Evolutionary conservation across 805 yeast genomes (phyloP).

Genomic region (Candida nemodendra): DNA sequence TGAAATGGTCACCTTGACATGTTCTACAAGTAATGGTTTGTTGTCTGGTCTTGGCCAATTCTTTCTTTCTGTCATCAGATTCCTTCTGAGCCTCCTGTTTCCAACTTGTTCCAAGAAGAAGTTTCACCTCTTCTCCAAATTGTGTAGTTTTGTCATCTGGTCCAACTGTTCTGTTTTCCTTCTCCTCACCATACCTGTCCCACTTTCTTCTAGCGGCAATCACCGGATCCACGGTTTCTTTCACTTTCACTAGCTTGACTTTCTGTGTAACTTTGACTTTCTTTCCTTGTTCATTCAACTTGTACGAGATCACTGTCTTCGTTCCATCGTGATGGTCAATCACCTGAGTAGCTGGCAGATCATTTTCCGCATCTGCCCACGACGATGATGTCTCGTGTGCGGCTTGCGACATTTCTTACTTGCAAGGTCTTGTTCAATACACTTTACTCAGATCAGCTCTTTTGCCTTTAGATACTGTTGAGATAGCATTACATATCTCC

Average conservation of each 20-base stretch:
- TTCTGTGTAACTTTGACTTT: conserved; percentile 86
- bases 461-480: too few species aligned
- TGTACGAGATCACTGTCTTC: conserved; percentile 78
- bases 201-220: conserved; percentile 89
- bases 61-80: conserved; percentile 51
- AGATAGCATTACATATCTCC: too few species aligned
- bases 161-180: conserved; percentile 64
- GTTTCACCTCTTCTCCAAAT: conserved; percentile 77
- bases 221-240: conserved; percentile 77
- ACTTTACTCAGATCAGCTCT: too few species aligned
- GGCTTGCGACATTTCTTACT: conserved; percentile 19
- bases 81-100: conserved; percentile 73
- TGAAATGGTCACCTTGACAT: conserved; percentile 93
- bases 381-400: conserved; percentile 25
- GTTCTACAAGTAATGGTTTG: conserved; percentile 68
- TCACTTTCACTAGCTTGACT: conserved; percentile 71
- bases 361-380: conserved; percentile 72
- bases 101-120: conserved; percentile 75
- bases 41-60: conserved; percentile 53
- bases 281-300: conserved; percentile 73
- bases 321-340: conserved; percentile 84
- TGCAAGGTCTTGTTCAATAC: too few species aligned
- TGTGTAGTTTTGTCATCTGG: conserved; percentile 89
- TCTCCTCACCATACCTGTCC: conserved; percentile 85
- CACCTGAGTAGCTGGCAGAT: conserved; percentile 71